Conservation (phyloP, 2,329 filamentous ascomycete species). For the Cephalotrichum gorgonifer region DNA sequence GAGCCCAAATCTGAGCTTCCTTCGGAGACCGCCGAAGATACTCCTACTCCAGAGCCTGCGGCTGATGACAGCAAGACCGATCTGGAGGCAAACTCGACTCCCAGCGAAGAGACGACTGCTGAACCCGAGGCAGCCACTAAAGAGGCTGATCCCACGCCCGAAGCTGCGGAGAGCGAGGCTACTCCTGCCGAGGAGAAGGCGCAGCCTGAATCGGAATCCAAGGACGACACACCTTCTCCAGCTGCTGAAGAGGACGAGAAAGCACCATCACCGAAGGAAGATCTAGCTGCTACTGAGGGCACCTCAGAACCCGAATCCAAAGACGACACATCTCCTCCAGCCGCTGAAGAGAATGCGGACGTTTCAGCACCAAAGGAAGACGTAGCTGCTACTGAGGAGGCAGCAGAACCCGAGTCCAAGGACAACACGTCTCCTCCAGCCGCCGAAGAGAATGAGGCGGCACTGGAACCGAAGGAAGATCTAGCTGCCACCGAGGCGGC, state of each 20-base stretch:
- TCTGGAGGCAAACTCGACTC: neutral
- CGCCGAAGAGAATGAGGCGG: neutral
- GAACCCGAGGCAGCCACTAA: constrained; percentile 3
- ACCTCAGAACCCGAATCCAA: neutral
- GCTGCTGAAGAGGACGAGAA: neutral
- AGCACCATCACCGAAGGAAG: neutral
- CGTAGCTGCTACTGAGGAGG: too few species aligned
- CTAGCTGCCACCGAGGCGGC: constrained; percentile 4
- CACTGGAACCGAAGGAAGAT: neutral
- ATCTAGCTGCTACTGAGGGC: too few species aligned
- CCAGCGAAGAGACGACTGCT: neutral
- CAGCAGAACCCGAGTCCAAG: neutral
- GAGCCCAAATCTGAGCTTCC: neutral
- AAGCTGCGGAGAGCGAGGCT: neutral
- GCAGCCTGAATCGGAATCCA: neutral
- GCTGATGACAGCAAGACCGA: too few species aligned
- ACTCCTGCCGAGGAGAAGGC: neutral
- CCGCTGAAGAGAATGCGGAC: neutral
- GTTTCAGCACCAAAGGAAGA: too few species aligned
- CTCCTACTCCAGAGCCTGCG: too few species aligned
- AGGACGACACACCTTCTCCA: neutral
- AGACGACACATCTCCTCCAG: neutral
- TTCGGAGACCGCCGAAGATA: too few species aligned
- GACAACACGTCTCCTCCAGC: neutral
- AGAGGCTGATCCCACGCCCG: neutral